Base-by-base conservation (phyloP, 495 filamentous ascomycete species). In the Penicillium salamii region DNA sequence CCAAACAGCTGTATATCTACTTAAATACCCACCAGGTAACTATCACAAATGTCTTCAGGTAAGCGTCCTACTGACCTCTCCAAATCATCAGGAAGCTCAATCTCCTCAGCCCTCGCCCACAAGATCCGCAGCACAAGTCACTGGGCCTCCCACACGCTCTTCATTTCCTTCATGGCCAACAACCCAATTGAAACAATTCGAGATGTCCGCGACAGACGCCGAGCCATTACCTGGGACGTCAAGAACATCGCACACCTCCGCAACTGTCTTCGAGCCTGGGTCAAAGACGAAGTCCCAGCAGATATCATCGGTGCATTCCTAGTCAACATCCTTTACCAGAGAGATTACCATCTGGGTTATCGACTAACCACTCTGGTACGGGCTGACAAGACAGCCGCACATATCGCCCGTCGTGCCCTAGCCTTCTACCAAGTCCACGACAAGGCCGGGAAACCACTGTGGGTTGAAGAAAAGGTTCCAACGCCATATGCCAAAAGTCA, bases 291-390 rank as follows among this genome's bases (percentile, higher is more conserved):
- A 3, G 28, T 57, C 23, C 45, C 54, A 14, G 44, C 32, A 12
- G 37, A 36, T 12, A 21, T 42, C 5, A 53, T 57, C 4, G 54
- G 54, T 14, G 33, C 17, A 5, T 53, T 53, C 14, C 46, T 48
- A 12, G 28, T 48, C 7, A 29, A n/a, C n/a, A 7, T 33, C 18
- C 21, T 48, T 9, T 48, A 48, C n/a, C 18, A 48, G 20, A 17
- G 14, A 13, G 46, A 48, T 18, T 19, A 11, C 28, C 46, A 48
- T 11, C 17, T 48, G 11, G 35, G 20, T 13, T 39, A 40, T 9
- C 17, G 12, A 7, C 18, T 48, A 7, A 48, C 29, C n/a, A 18
- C 29, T 23, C 53, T 33, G 42, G 42, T 48, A 7, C n/a, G 26
- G 1, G 26, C 21, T 1, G 17, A 26, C n/a, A 12, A 32, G 9